phyloP scores from a whole-genome alignment of 2,329 filamentous ascomycete genomes.

The Trichoderma polysporum region DNA sequence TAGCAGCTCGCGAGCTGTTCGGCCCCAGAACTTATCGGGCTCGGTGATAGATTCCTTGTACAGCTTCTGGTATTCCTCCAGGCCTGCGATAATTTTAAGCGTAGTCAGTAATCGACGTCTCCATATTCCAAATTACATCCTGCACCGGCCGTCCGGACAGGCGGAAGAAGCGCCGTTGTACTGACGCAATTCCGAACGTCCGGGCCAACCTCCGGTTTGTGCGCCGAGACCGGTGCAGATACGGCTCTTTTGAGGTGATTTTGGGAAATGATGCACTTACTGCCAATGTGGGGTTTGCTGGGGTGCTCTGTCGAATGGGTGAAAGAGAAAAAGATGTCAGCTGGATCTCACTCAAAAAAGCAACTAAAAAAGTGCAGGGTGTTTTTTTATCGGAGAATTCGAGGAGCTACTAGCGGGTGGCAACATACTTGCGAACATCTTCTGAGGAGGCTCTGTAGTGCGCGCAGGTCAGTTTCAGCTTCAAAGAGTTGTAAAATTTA shows the following conservation, averaged over 20 bases:
- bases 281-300: conserved; percentile 64
- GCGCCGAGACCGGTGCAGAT: conserved; percentile 20
- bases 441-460: conserved; percentile 58
- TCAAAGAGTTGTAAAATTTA: background rate
- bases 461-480: conserved; percentile 1
- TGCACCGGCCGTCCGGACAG: conserved; percentile 13
- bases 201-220: background rate
- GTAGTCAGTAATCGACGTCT: conserved; percentile 11
- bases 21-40: conserved; percentile 87
- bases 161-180: conserved; percentile 13
- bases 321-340: conserved; percentile 22
- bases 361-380: background rate
- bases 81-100: conserved; percentile 41
- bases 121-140: background rate
- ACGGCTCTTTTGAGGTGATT: conserved; percentile 17
- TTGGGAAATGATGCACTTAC: conserved; percentile 44
- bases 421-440: conserved; percentile 66
- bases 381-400: conserved; percentile 7
- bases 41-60: conserved; percentile 86
- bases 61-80: conserved; percentile 66
- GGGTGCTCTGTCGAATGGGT: conserved; percentile 57
- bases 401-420: conserved; percentile 6
- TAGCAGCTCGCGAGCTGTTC: conserved; percentile 81
- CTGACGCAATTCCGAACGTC: conserved; percentile 17
- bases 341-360: background rate